phyloP scores from a whole-genome alignment of 441 rosid genomes.

The Biscutella auriculata region DNA sequence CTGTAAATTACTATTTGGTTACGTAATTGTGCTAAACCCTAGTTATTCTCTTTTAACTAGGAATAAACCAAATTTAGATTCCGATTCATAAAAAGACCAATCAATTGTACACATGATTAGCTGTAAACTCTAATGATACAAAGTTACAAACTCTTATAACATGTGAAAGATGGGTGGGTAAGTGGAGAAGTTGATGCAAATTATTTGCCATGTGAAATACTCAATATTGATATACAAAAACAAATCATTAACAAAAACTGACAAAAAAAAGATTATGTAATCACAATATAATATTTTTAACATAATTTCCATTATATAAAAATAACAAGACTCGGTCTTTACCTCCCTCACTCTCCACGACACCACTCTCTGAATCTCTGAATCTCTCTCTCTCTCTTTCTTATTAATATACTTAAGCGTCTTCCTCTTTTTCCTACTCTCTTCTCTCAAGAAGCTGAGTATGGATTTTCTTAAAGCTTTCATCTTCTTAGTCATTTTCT shows the following conservation, averaged over 20 bases:
- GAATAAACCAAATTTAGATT: not conserved
- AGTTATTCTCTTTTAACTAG: no score
- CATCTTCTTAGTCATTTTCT: conserved; percentile 18
- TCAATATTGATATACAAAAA: not conserved
- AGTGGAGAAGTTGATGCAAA: not conserved
- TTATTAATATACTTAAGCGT: not conserved
- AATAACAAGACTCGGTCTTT: conserved; percentile 8
- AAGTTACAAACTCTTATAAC: not conserved
- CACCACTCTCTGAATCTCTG: no score
- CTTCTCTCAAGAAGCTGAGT: conserved; percentile 21
- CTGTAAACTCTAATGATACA: conserved; percentile 4
- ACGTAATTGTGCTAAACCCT: no score
- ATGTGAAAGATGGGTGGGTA: not conserved
- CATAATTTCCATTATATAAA: not conserved
- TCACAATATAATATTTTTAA: not conserved
- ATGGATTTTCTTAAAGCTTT: conserved; percentile 20
- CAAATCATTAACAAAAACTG: not conserved
- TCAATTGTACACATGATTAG: conserved; percentile 5
- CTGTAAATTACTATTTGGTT: no score
- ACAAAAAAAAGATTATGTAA: not conserved
- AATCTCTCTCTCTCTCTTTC: not conserved
- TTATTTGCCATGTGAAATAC: conserved; percentile 8
- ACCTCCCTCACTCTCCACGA: conserved; percentile 1
- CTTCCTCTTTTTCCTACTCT: conserved; percentile 10
- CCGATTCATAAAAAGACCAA: not conserved